Percentiles rank a stretch among this genome's conserved stretches.
Conservation (phyloP, 179 eudicot genomes). For the Monotropa hypopitys region DNA sequence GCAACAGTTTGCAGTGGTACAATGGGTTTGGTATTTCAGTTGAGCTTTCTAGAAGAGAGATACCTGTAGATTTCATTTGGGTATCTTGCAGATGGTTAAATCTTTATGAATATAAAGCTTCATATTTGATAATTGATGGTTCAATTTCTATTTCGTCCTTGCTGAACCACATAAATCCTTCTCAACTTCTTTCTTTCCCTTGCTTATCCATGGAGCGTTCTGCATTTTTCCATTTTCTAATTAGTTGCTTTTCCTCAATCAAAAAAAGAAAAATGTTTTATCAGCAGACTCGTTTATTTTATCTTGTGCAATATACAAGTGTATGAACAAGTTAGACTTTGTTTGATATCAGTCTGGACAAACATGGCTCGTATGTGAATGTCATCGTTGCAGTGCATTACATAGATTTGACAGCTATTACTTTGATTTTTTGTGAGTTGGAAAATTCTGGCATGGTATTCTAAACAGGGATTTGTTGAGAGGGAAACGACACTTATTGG, state of each 20-base stretch:
- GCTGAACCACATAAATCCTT: background rate
- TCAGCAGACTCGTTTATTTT: background rate
- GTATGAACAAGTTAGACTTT: background rate
- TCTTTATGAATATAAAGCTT: background rate
- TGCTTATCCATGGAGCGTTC: background rate
- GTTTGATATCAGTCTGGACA: background rate
- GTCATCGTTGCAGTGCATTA: background rate
- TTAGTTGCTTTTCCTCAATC: too few species aligned
- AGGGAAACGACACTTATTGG: slow-evolving; percentile 80
- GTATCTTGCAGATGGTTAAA: background rate
- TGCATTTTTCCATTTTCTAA: background rate
- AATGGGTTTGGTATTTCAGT: background rate
- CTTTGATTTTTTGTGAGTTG: background rate
- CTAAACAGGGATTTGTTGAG: slow-evolving; percentile 77
- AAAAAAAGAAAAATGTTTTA: too few species aligned
- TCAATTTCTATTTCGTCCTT: background rate
- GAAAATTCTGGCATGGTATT: background rate
- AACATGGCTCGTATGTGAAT: background rate
- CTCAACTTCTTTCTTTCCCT: background rate
- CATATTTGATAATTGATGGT: background rate
- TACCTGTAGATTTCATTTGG: background rate
- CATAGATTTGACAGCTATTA: background rate
- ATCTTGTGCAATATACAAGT: background rate
- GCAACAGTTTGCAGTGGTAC: background rate
- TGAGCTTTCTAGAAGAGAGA: background rate